Evolutionary conservation across 768 basidiomycete species (phyloP), one percentile per base, ranked within the genome.

Genomic region (Naganishia randhawae): DNA sequence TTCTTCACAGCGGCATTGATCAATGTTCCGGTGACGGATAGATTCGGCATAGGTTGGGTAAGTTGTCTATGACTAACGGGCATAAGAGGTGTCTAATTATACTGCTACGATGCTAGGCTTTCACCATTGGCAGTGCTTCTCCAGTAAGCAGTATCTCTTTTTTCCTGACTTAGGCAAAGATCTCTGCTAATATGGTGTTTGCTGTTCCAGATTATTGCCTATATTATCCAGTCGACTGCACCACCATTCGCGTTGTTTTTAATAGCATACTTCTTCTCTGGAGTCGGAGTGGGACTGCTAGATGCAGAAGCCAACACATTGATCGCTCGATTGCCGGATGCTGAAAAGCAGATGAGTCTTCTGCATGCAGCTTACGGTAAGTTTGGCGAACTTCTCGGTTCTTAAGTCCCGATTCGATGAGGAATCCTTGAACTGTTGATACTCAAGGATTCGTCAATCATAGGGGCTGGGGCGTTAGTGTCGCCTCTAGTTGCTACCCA

Each of bases 401-500:
- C n/a, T 5, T 61, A 22, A 10, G 14, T 19, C 25, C 50, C 29
- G 14, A 42, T 22, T 32, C 19, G 16, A 17, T 48, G 9, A n/a
- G n/a, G n/a, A n/a, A n/a, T n/a, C n/a, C n/a, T n/a, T n/a, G n/a
- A n/a, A n/a, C n/a, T n/a, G n/a, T n/a, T n/a, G n/a, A n/a, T n/a
- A n/a, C n/a, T n/a, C n/a, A n/a, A n/a, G n/a, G n/a, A n/a, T 57
- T 27, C 52, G n/a, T 71, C 73, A 69, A 5, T 52, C 69, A 29
- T 75, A 76, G 81, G 57, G 82, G 71, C 81, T n/a, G 85, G 85
- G 0, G 85, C 85, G 1, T 81, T 85, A 63, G 76, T 82, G 7
- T 80, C 91, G 0, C 92, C 92, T 2, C 83, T 94, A 19, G 85
- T 88, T 0, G 84, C 91, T 0, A 94, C 92, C 0, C 89, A 91